Conservation (phyloP, 164 flowering plant genomes). For the Magnolia officinalis region DNA sequence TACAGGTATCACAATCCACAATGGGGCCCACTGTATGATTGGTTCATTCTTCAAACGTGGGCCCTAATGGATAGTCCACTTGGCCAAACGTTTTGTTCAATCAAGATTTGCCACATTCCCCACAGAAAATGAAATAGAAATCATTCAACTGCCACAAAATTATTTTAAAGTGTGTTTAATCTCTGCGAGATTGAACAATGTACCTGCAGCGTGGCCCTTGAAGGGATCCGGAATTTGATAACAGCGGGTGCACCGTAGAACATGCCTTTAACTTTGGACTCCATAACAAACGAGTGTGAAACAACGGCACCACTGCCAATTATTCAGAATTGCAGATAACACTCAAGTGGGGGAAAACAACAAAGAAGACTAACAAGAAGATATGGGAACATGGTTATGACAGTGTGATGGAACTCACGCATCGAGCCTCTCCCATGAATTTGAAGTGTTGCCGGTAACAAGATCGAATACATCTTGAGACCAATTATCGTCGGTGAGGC, state of each 20-base stretch:
- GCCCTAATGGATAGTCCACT: too few relatives aligned
- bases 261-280: slow-evolving; percentile 56
- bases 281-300: slow-evolving; percentile 82
- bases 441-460: slow-evolving; percentile 70
- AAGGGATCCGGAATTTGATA: slow-evolving; percentile 77
- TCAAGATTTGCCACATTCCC: too few relatives aligned
- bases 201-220: slow-evolving; percentile 80
- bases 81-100: too few relatives aligned
- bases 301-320: slow-evolving; percentile 59
- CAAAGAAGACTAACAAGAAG: not conserved
- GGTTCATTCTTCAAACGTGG: too few relatives aligned
- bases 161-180: too few relatives aligned
- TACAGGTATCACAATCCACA: too few relatives aligned
- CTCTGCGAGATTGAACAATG: too few relatives aligned
- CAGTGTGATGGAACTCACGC: slow-evolving; percentile 50
- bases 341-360: not conserved
- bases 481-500: slow-evolving; percentile 78
- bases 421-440: slow-evolving; percentile 90
- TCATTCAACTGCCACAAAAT: too few relatives aligned
- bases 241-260: slow-evolving; percentile 77
- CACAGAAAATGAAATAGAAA: too few relatives aligned
- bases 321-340: not conserved
- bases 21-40: too few relatives aligned
- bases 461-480: slow-evolving; percentile 52
- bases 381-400: too few relatives aligned